These are phyloP conservation scores for Lentinula raphanica DNA, from an alignment of 768 basidiomycete species.

Conservation along the genomic window DNA sequence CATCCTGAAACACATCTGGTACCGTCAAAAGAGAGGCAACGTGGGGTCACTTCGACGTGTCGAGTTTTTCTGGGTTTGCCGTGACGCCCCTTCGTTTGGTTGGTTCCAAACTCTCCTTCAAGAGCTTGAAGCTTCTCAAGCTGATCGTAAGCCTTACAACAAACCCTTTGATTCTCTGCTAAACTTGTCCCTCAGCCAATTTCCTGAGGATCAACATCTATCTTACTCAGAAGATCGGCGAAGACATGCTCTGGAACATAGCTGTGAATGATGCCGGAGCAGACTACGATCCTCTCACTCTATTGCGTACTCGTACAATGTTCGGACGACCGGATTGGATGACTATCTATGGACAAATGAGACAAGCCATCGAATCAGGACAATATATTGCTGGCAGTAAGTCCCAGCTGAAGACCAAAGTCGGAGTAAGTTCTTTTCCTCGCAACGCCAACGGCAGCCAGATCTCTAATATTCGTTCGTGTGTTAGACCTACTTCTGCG, in stretches of 20 bases:
- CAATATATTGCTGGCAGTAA: slow-evolving; percentile 77
- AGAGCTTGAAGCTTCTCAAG: slow-evolving; percentile 84
- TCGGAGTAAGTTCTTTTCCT: slow-evolving; percentile 62
- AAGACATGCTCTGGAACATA: slow-evolving; percentile 91
- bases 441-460: neutral
- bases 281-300: slow-evolving; percentile 84
- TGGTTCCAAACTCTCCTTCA: slow-evolving; percentile 92
- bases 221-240: slow-evolving; percentile 78
- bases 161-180: slow-evolving; percentile 3
- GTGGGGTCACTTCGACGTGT: slow-evolving; percentile 81
- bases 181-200: slow-evolving; percentile 52
- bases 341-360: slow-evolving; percentile 69
- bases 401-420: slow-evolving; percentile 75
- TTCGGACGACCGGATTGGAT: slow-evolving; percentile 92
- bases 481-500: slow-evolving; percentile 83
- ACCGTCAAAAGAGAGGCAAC: slow-evolving; percentile 73
- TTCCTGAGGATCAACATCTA: slow-evolving; percentile 92
- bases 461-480: slow-evolving; percentile 4
- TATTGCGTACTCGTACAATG: slow-evolving; percentile 83
- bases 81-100: slow-evolving; percentile 94
- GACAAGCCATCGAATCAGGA: slow-evolving; percentile 74
- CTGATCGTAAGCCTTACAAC: slow-evolving; percentile 62
- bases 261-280: slow-evolving; percentile 82
- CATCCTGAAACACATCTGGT: slow-evolving; percentile 95
- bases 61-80: slow-evolving; percentile 93